Base-by-base conservation (phyloP, 495 filamentous ascomycete species). In the Bryoglossum gracile region DNA sequence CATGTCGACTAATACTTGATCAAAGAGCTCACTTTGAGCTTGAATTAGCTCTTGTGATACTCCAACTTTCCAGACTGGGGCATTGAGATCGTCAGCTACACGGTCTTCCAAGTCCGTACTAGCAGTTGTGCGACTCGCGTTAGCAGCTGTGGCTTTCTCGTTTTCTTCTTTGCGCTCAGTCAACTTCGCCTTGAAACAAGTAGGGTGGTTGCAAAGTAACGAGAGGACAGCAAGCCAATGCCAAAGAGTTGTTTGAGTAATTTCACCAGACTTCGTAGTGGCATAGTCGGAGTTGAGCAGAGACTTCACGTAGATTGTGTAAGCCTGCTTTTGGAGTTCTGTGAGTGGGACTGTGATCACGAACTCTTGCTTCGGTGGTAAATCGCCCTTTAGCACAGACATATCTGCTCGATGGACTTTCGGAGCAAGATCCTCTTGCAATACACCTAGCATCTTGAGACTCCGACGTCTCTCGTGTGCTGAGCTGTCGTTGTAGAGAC, bases 351-450 rank as follows among this genome's bases (percentile, higher is more conserved):
- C 70, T 0, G 69, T 81, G 33, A 96, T 72, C 28, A 94, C 71
- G 58, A 94, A 95, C 56, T 97, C 90, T 11, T 72, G 74, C 54
- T 95, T 97, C 0, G 65, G 57, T 1, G 83, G 83, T 8, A 95
- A 68, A 28, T 81, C 74, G 8, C 75, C 62, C 25, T 70, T 67
- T 16, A 95, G 70, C 2, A 78, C 81, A 4, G 75, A 71, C 45
- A 84, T 81, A 53, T 85, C 86, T 9, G 74, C 77, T 32, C 91
- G 75, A 56, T 89, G 72, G 17, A 95, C 80, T 60, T 94, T 95
- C 4, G 87, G 88, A 2, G 72, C 73, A 35, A 95, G 75, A 34
- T 82, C 80, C 6, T 74, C 60, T 53, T 86, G 84, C 35, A 97
- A 71, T 16, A 86, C 77, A 28, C 77, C 69, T 4, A 95, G 72